Evolutionary conservation across 2,329 filamentous ascomycete species (phyloP), one percentile per base, ranked within the genome.

Genomic region (Aureobasidium sp.): DNA sequence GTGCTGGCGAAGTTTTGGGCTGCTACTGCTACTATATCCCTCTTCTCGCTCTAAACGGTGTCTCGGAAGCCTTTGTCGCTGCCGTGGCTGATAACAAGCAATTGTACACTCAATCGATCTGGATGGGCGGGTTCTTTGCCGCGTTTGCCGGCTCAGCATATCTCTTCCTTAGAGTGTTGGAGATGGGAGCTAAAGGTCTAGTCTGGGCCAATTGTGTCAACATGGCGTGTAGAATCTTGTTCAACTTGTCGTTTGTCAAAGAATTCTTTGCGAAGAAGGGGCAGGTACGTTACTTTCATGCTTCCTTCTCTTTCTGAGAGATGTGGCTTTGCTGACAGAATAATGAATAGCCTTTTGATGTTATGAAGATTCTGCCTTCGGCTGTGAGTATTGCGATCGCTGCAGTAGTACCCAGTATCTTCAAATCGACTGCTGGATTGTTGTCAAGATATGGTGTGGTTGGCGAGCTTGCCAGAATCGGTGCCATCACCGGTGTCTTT

Each of bases 11-110:
- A 9, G 87, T 94, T 3, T 81, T 99, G 7, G 85, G 87, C 0
- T 82, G 82, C 0, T 99, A 97, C 74, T 92, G 90, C 76, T 91
- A 91, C 74, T 97, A 96, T 76, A 90, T 99, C 63, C 94, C 94
- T 0, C 85, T 97, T 29, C 82, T 97, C 4, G 94, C 93, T 3
- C 77, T 96, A 68, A 99, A 99, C 70, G 94, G 94, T 57, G 84
- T 97, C 24, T 85, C 88, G 1, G 94, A 99, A 75, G 90, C 91
- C 0, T 97, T 99, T 68, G 92, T 97, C 17, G 87, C 92, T 0
- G 91, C 90, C 2, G 90, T 95, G 0, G 92, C 93, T 0, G 87
- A 83, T 0, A 82, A 90, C 65, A 75, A 80, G 4, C 82, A 97
- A 67, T 83, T 99, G 3, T 85, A 90, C 65, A 74, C 72, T 4